These are phyloP conservation scores for Aphanomyces euteiches DNA, from an alignment of 352 stramenopile genomes.

Conservation along the genomic window DNA sequence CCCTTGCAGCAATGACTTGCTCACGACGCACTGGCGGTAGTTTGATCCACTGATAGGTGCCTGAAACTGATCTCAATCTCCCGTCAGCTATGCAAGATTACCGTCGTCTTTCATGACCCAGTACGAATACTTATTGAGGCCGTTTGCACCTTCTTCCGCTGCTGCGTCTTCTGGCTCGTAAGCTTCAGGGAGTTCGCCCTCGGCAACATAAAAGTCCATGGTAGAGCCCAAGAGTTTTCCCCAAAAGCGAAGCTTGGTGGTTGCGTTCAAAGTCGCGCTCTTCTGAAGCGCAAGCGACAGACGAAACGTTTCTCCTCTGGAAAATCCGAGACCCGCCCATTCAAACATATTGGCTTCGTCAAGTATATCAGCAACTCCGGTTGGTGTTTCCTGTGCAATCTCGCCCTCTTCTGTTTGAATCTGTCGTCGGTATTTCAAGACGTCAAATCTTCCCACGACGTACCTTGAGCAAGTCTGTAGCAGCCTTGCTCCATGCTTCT, in stretches of 20 bases:
- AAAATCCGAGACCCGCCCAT: slow-evolving; percentile 73
- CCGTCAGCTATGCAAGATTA: slow-evolving; percentile 20
- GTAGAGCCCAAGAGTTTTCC: slow-evolving; percentile 76
- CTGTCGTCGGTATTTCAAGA: slow-evolving; percentile 12
- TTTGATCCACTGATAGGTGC: slow-evolving; percentile 73
- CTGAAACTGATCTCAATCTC: slow-evolving; percentile 16
- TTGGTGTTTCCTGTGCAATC: slow-evolving; percentile 36
- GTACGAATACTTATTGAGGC: slow-evolving; percentile 88
- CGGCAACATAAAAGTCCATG: slow-evolving; percentile 79
- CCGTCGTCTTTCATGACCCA: slow-evolving; percentile 84
- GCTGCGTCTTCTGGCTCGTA: slow-evolving; percentile 63
- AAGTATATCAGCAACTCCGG: slow-evolving; percentile 57
- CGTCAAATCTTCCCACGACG: not conserved
- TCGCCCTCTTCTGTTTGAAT: slow-evolving; percentile 55
- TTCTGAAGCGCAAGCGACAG: slow-evolving; percentile 59
- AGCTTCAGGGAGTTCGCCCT: slow-evolving; percentile 54
- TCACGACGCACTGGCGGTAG: slow-evolving; percentile 68
- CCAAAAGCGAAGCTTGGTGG: slow-evolving; percentile 81
- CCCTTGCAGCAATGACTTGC: slow-evolving; percentile 72
- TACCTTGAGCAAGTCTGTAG: slow-evolving; percentile 58
- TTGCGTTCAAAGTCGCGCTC: slow-evolving; percentile 51
- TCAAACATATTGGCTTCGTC: slow-evolving; percentile 82
- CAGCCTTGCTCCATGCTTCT: slow-evolving; percentile 62
- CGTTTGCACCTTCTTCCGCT: slow-evolving; percentile 58
- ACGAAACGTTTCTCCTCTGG: slow-evolving; percentile 66